phyloP scores from a whole-genome alignment of 192 early-diverging fungal species.

The Coemansia sp. region DNA sequence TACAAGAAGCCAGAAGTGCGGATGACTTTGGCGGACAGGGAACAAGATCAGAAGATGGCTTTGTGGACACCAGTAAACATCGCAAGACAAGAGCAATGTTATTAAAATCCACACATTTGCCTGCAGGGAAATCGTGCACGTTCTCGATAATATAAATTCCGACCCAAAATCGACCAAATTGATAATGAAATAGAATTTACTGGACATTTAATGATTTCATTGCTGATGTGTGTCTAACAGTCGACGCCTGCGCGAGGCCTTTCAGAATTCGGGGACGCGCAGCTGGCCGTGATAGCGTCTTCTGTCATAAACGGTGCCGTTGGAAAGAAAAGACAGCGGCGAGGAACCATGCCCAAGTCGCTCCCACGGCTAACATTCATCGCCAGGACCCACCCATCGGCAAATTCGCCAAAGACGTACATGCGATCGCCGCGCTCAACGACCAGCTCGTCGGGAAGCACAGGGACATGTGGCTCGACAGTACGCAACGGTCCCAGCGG shows the following conservation, averaged over 20 bases:
- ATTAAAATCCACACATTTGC: slow-evolving; percentile 22
- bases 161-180: no score
- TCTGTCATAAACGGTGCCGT: slow-evolving; percentile 37
- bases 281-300: slow-evolving; percentile 18
- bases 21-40: no score
- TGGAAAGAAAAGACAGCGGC: slow-evolving; percentile 50
- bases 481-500: slow-evolving; percentile 35
- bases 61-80: not conserved
- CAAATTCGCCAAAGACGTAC: slow-evolving; percentile 50
- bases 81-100: slow-evolving; percentile 6
- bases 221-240: not conserved
- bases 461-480: slow-evolving; percentile 34
- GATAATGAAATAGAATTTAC: not conserved
- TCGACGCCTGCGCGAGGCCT: not conserved
- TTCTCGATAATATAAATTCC: slow-evolving; percentile 3
- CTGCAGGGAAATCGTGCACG: slow-evolving; percentile 1
- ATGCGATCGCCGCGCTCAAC: slow-evolving; percentile 22
- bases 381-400: slow-evolving; percentile 49
- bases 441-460: slow-evolving; percentile 37
- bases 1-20: not conserved
- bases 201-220: not conserved
- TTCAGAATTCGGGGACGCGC: not conserved
- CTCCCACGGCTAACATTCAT: slow-evolving; percentile 31
- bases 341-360: slow-evolving; percentile 48
- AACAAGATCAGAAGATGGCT: not conserved